Percentiles rank a stretch among this genome's conserved stretches.
Conservation (phyloP, 169 alveolate species). For the Plasmodium gallinaceum region DNA sequence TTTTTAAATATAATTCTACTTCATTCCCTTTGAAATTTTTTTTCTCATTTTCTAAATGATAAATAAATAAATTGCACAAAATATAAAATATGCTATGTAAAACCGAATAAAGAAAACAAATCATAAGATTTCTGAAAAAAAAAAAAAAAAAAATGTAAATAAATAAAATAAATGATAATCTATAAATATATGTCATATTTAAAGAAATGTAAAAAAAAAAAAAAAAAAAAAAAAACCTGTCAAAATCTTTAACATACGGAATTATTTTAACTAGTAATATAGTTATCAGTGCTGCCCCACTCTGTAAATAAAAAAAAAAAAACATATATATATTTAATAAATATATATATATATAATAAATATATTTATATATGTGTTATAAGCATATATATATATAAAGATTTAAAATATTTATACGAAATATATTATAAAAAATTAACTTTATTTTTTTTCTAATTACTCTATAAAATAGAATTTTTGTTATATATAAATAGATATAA, state of each 20-base stretch:
- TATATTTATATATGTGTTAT: not conserved
- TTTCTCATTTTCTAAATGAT: constrained; percentile 25
- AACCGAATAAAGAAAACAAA: constrained; percentile 65
- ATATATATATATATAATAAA: not conserved
- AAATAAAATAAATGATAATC: not conserved
- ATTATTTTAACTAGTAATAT: constrained; percentile 58
- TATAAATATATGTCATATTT: not conserved
- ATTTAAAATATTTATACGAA: not conserved
- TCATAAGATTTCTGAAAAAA: constrained; percentile 40
- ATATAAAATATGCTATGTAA: constrained; percentile 68
- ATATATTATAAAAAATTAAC: not conserved
- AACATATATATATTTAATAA: not conserved
- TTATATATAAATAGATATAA: constrained; percentile 47
- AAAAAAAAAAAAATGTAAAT: not conserved
- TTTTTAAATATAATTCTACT: constrained; percentile 24
- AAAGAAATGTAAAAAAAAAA: not conserved
- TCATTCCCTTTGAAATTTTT: constrained; percentile 6
- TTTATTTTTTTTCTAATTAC: not conserved
- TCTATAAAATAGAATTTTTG: constrained; percentile 58
- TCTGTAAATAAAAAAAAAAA: constrained; percentile 21
- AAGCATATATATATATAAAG: not conserved
- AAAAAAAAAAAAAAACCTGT: constrained; percentile 9
- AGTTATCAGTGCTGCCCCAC: constrained; percentile 64
- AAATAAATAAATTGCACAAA: constrained; percentile 33
- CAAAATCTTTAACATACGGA: constrained; percentile 69